Evolutionary conservation across 1,284 basidiomycete species (phyloP), one percentile per base, ranked within the genome.

Genomic region (Cystobasidium sp.): DNA sequence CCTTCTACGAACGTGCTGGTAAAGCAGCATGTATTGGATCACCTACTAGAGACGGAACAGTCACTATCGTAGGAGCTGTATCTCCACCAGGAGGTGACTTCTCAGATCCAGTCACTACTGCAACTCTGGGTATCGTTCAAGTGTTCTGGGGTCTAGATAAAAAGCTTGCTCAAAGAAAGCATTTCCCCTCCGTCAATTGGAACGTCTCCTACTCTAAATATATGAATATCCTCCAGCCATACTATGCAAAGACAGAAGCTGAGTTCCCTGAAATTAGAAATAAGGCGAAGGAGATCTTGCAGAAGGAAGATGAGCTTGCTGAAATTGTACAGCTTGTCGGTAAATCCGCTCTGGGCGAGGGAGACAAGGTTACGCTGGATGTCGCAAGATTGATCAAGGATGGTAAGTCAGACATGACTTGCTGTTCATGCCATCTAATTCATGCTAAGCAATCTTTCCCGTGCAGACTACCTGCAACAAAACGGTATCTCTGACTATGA

Each of bases 281-380:
- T 74, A 91, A 90, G 79, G 93, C 94, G 68, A 97, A 97, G 84
- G 93, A 95, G 84, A 95, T 99, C 78, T 84, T 99, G 76, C 97
- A 99, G 83, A 98, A 99, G 85, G 97, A 99, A 84, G 92, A 95
- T 80, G 96, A 99, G 80, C 88, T 99, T 55, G 94, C 97, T 0
- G 97, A 99, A 84, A 99, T 99, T 80, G 97, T 99, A 56, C 97
- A 99, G 83, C 87, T 99, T 12, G 97, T 99, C 80, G 97, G 97
- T 77, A 99, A 99, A 87, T 93, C 91, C 80, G 96, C 97, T 41
- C 87, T 99, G 58, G 96, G 97, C 78, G 97, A 99, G 84, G 89
- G 87, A 81, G 97, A 99, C 85, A 99, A 99, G 88, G 95, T 98
- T 81, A 99, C 95, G 8, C 88, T 99, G 53, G 97, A 99, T 81